Base-by-base conservation (phyloP, 352 stramenopile genomes). In the Elongisporangium undulatum region DNA sequence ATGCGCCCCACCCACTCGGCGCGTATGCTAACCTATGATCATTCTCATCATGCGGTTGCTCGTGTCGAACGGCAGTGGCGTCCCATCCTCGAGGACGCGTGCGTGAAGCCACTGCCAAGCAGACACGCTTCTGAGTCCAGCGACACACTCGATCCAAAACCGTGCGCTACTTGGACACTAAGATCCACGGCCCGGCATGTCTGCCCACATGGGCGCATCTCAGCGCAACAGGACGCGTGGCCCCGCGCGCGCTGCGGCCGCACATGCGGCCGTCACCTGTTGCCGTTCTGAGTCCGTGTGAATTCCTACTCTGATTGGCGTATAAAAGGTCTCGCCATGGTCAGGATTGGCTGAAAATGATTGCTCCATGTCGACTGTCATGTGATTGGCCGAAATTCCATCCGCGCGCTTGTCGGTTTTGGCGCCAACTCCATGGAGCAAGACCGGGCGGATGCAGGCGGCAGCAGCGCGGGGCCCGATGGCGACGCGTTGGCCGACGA, bases 401-500 rank as follows among this genome's bases (percentile, higher is more conserved):
- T 15, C 34, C 34, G 34, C 34, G 13, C 34, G 34, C 34, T 45
- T 10, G 34, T 45, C 34, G 34, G 2, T 45, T 45, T 17, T 45
- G 34, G 34, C 34, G 55, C 26, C 12, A 22, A 23, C 10, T 51
- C 22, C 9, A 53, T 24, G 4, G 57, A 19, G 17, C 23, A 49
- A 20, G 38, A 10, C 19, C 15, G 49, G 29, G 41, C 9, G 6
- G 50, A 24, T 12, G 57, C 26, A 26, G 23, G 23, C 17, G 45
- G 29, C 7, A 58, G 51, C 24, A 41, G 54, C 22, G 41, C 20
- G 23, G 49, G 61, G 6, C 58, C 21, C 1, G 68, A 64, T 15
- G 59, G 8, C 8, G 54, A 56, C 2, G 48, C 34, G 16, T 9
- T 17, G 34, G 34, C 34, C 34, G 17, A 15, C 15, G 75, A 86